Evolutionary conservation across 176 grass and related monocot genomes (phyloP), one percentile per base, ranked within the genome.

Genomic region (Alloteropsis semialata): DNA sequence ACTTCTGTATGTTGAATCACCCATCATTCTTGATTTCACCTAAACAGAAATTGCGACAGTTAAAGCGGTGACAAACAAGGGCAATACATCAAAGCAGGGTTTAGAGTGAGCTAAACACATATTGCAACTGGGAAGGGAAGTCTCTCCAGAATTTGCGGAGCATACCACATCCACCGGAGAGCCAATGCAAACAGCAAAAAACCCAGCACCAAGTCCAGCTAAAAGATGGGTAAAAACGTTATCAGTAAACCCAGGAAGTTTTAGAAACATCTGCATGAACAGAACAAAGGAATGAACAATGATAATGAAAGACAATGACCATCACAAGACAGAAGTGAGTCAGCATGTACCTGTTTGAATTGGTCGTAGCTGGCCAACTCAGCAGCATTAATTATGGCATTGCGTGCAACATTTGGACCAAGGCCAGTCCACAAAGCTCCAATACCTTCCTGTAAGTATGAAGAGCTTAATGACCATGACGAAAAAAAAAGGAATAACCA

Each of bases 1-100:
- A 86, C 74, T 92, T 88, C 75, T 94, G 79, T 97, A 97, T 8
- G 88, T 82, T 75, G 92, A 82, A 60, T 97, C 95, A 19, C 95
- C 92, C 95, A 97, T 97, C 95, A 94, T 97, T 92, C 95, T 97
- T 54, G 95, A 97, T 90, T 97, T 97, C 29, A 97, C 90, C 94
- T 97, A 89, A 70, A 72, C 39, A 71, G 22, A 69, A 75, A 15
- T 73, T 55, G 28, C 3, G 15, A 16, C 24, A 59, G 64, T 63
- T 43, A 49, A 62, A 83, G 30, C 42, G 4, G 18, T 62, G 10
- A 82, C 63, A 88, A 24, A 34, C 17, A 81, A 57, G n/a, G 30
- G 46, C 15, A 15, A 79, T 72, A 72, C 22, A 14, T 85, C 30
- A 42, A 56, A n/a, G 12, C 44, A 57, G 45, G 18, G 19, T 65